A percentile compares a stretch with the other conserved stretches of the same genome.
Evolutionary conservation across 768 basidiomycete species (phyloP).

Genomic region (Lentinula edodes): DNA sequence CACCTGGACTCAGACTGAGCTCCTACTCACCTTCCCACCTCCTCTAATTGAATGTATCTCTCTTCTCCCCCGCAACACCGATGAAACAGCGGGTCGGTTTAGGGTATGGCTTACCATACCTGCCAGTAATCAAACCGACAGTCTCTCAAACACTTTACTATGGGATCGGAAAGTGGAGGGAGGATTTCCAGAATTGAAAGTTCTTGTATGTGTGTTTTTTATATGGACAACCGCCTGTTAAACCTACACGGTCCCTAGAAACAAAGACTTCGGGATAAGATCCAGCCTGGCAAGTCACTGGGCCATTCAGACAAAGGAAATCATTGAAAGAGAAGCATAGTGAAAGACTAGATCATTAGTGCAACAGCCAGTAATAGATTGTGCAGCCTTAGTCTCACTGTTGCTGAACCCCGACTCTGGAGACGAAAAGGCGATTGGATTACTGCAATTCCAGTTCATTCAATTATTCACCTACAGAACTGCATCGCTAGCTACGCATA

Average conservation of each 20-base stretch:
- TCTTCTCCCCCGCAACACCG: conserved; percentile 67
- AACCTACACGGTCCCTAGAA: conserved; percentile 46
- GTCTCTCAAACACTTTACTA: conserved; percentile 19
- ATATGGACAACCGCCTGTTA: not conserved
- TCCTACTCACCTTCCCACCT: conserved; percentile 86
- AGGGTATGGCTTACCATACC: conserved; percentile 73
- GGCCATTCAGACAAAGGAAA: conserved; percentile 77
- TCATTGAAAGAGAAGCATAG: not conserved
- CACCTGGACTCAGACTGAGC: conserved; percentile 89
- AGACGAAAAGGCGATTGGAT: too few relatives aligned
- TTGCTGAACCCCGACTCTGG: too few relatives aligned
- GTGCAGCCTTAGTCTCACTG: too few relatives aligned
- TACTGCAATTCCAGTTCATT: too few relatives aligned
- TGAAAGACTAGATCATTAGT: too few relatives aligned
- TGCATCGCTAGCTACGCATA: too few relatives aligned
- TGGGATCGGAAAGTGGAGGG: conserved; percentile 93
- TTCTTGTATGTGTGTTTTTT: conserved; percentile 47
- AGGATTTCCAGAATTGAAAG: conserved; percentile 88
- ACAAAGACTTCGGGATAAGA: conserved; percentile 76
- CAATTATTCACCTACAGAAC: too few relatives aligned
- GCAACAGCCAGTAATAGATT: too few relatives aligned
- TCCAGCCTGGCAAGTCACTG: conserved; percentile 76
- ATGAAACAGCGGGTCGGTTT: conserved; percentile 87
- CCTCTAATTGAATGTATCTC: conserved; percentile 63
- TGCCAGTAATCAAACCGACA: conserved; percentile 2